Conservation (phyloP, 768 basidiomycete genomes). For the Suillus brevipes region DNA sequence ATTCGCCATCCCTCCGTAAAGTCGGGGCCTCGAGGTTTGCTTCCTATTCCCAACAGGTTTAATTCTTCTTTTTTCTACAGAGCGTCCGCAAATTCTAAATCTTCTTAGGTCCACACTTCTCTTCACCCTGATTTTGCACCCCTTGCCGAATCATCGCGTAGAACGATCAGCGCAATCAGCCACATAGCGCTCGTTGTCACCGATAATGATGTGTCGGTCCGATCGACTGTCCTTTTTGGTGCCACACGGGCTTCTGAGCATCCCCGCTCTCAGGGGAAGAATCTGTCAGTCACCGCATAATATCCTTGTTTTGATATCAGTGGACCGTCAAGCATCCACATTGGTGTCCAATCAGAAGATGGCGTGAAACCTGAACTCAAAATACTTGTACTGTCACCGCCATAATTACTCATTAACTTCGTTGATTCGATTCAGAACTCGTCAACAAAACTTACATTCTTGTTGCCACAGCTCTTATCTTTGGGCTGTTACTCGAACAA, state of each 20-base stretch:
- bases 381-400: background rate
- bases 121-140: background rate
- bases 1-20: conserved; percentile 5
- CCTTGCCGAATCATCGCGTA: background rate
- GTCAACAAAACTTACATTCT: background rate
- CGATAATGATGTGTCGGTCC: background rate
- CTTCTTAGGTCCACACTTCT: background rate
- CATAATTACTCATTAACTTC: background rate
- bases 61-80: background rate
- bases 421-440: background rate
- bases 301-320: background rate
- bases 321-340: background rate
- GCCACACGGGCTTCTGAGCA: background rate
- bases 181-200: conserved; percentile 5
- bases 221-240: background rate
- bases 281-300: background rate
- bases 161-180: conserved; percentile 3
- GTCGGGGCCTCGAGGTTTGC: background rate
- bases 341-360: background rate
- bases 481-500: background rate
- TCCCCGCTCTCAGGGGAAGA: background rate
- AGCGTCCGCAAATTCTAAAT: too few species aligned
- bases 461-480: background rate
- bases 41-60: conserved; percentile 1
- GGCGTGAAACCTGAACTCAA: background rate